These are phyloP conservation scores for Euphorbia schlechtendalii DNA, from an alignment of 441 rosid species.

Conservation along the genomic window DNA sequence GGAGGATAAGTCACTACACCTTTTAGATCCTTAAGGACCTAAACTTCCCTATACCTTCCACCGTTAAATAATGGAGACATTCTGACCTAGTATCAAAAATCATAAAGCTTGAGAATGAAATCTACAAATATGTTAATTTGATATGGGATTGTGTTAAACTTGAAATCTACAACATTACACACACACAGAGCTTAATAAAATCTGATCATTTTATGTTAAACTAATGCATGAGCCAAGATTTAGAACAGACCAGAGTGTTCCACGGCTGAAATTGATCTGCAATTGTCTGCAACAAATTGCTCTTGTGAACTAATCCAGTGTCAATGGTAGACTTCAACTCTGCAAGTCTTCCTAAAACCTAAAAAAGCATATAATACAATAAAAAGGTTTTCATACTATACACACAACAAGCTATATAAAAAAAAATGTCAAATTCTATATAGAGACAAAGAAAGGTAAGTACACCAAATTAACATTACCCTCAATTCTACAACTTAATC, in stretches of 20 bases:
- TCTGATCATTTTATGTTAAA: neutral
- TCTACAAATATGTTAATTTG: neutral
- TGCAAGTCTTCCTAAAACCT: slow-evolving; percentile 68
- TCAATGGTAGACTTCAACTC: slow-evolving; percentile 73
- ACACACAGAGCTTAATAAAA: too few species aligned
- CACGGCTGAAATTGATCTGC: slow-evolving; percentile 67
- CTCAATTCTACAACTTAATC: neutral
- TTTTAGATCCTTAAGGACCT: too few species aligned
- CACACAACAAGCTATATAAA: neutral
- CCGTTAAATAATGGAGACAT: too few species aligned
- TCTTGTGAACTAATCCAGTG: slow-evolving; percentile 57
- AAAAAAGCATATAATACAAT: slow-evolving; percentile 1
- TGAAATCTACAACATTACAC: neutral
- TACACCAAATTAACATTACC: neutral
- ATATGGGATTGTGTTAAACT: slow-evolving; percentile 1
- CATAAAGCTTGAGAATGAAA: neutral
- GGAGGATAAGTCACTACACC: neutral
- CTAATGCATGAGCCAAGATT: neutral
- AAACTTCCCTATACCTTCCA: neutral
- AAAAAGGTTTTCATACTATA: neutral
- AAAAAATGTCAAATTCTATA: neutral
- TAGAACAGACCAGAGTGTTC: slow-evolving; percentile 56
- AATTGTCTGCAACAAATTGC: slow-evolving; percentile 55
- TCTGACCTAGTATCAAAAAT: slow-evolving; percentile 1
- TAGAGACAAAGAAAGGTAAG: neutral